Evolutionary conservation across 495 filamentous ascomycete species (phyloP).

Genomic region (Cudoniella acicularis): DNA sequence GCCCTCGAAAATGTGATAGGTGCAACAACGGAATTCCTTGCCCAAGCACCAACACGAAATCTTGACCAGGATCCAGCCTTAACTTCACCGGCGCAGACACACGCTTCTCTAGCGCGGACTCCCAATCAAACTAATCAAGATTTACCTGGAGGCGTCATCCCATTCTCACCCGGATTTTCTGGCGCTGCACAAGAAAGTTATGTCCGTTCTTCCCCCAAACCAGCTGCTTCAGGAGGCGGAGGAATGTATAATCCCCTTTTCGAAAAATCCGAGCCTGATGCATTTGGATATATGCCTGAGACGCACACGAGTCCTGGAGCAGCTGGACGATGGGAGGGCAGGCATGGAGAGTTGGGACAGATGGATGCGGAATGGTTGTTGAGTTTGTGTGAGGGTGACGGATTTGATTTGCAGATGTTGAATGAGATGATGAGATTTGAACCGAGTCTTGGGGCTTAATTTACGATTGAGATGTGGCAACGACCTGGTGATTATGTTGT

Average conservation of each 20-base stretch:
- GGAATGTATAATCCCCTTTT: not conserved
- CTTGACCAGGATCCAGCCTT: not conserved
- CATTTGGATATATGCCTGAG: slow-evolving; percentile 19
- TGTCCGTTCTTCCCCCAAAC: slow-evolving; percentile 10
- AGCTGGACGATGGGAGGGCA: slow-evolving; percentile 16
- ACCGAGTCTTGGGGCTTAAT: slow-evolving; percentile 21
- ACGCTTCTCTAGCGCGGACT: not conserved
- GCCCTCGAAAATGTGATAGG: slow-evolving; percentile 51
- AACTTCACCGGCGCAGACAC: not conserved
- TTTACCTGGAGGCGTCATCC: not conserved
- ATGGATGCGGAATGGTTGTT: slow-evolving; percentile 26
- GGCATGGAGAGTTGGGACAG: slow-evolving; percentile 20
- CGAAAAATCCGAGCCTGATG: not conserved
- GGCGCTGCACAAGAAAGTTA: slow-evolving; percentile 17
- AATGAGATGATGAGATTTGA: slow-evolving; percentile 28
- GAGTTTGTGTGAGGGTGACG: slow-evolving; percentile 21
- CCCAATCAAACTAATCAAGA: slow-evolving; percentile 2
- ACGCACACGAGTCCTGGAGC: slow-evolving; percentile 8
- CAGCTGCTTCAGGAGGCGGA: not conserved
- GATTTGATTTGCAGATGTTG: slow-evolving; percentile 21
- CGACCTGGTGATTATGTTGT: too few relatives aligned
- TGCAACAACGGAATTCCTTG: slow-evolving; percentile 50
- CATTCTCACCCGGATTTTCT: slow-evolving; percentile 14
- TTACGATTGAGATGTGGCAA: not conserved
- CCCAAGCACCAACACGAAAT: slow-evolving; percentile 3